Evolutionary conservation across 2,329 filamentous ascomycete genomes (phyloP).

Genomic region (Endoconidiophora polonica): DNA sequence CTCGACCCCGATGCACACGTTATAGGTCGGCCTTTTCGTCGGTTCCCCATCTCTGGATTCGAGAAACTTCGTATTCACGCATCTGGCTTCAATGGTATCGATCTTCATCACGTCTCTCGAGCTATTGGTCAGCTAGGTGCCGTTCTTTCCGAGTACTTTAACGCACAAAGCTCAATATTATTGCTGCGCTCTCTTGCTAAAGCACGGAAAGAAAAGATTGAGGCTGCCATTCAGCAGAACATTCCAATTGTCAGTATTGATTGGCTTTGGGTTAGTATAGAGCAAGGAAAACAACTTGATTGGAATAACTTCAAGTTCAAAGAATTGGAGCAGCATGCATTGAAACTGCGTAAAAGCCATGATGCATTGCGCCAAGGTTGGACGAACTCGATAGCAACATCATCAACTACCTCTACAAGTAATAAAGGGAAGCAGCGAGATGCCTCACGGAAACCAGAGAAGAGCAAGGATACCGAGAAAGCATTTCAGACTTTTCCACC

Average conservation of each 20-base stretch:
- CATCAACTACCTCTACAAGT: too few species aligned
- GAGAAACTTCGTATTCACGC: constrained; percentile 56
- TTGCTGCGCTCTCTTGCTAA: constrained; percentile 46
- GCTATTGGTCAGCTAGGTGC: constrained; percentile 62
- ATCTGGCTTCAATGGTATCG: constrained; percentile 68
- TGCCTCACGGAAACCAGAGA: too few species aligned
- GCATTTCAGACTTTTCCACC: not conserved
- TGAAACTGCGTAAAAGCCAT: constrained; percentile 15
- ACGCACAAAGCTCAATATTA: constrained; percentile 54
- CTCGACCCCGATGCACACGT: constrained; percentile 53
- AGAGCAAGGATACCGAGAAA: too few species aligned
- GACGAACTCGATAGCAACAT: too few species aligned
- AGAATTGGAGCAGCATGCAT: constrained; percentile 13
- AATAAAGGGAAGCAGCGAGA: too few species aligned
- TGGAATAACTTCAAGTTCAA: constrained; percentile 1
- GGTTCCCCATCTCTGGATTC: constrained; percentile 55
- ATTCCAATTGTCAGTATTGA: constrained; percentile 66
- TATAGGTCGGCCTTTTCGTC: constrained; percentile 59
- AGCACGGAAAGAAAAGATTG: constrained; percentile 58
- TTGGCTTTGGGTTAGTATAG: constrained; percentile 75
- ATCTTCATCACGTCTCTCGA: constrained; percentile 71
- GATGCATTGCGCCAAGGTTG: not conserved
- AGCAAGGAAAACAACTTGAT: constrained; percentile 20
- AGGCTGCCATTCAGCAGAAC: constrained; percentile 54
- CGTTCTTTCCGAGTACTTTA: constrained; percentile 63